Conservation (phyloP, 2,329 filamentous ascomycete species). For the Capronia americana region DNA sequence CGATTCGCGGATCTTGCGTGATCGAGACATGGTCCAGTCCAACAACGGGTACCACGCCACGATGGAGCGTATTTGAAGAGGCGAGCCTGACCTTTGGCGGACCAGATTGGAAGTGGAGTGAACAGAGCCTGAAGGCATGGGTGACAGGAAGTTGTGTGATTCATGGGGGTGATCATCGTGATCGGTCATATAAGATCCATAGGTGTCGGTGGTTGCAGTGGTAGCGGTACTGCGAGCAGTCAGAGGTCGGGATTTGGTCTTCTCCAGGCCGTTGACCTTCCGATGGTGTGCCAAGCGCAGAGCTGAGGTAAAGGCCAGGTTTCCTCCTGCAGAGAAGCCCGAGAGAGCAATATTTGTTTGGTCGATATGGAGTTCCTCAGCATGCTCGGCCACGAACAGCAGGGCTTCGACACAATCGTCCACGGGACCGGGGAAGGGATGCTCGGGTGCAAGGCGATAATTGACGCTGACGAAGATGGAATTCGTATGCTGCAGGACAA, state of each 20-base stretch:
- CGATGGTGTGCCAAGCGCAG: slow-evolving; percentile 59
- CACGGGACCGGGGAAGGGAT: slow-evolving; percentile 67
- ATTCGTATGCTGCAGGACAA: slow-evolving; percentile 61
- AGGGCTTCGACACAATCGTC: slow-evolving; percentile 69
- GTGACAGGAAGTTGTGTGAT: slow-evolving; percentile 26
- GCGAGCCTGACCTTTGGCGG: slow-evolving; percentile 42
- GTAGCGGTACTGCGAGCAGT: slow-evolving; percentile 33
- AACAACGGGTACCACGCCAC: slow-evolving; percentile 68
- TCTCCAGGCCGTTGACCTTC: slow-evolving; percentile 44
- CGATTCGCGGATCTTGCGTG: slow-evolving; percentile 63
- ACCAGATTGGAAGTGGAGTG: slow-evolving; percentile 32
- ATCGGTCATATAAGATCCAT: slow-evolving; percentile 25
- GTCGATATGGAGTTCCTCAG: slow-evolving; percentile 63
- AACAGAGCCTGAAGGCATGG: slow-evolving; percentile 12
- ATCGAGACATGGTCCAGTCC: slow-evolving; percentile 67
- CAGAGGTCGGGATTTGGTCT: slow-evolving; percentile 40
- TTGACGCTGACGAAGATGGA: slow-evolving; percentile 67
- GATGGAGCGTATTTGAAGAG: slow-evolving; percentile 61
- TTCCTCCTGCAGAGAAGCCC: slow-evolving; percentile 69
- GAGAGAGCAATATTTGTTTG: slow-evolving; percentile 63
- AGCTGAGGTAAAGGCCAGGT: slow-evolving; percentile 67
- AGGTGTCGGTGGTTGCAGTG: slow-evolving; percentile 24
- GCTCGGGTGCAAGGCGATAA: slow-evolving; percentile 66
- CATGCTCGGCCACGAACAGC: slow-evolving; percentile 63
- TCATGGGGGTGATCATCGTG: slow-evolving; percentile 24